phyloP scores from a whole-genome alignment of 805 yeast genomes.

The Suhomyces kilbournensis region DNA sequence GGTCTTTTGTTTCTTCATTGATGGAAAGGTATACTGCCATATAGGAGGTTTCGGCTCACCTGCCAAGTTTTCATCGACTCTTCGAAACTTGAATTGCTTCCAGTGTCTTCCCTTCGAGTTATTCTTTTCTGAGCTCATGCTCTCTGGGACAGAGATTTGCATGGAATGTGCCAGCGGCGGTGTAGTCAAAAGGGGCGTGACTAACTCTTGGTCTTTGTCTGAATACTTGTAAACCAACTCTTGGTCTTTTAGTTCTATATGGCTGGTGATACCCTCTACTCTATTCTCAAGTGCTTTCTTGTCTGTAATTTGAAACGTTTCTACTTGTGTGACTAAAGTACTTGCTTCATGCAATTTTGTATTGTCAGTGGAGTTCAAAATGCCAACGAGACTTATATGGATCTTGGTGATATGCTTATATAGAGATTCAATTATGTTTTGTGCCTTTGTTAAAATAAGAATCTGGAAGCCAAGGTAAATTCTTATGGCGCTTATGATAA shows the following conservation, averaged over 20 bases:
- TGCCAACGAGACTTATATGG: background rate
- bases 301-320: no score
- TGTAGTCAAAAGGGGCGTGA: background rate
- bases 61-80: background rate
- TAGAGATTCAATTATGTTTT: background rate
- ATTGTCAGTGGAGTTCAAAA: no score
- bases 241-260: background rate
- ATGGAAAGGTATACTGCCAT: background rate
- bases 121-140: background rate
- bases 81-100: background rate
- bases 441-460: background rate
- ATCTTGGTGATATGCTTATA: background rate
- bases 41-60: background rate
- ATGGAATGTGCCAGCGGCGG: background rate
- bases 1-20: background rate
- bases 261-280: no score
- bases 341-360: no score
- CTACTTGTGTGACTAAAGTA: no score
- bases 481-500: background rate
- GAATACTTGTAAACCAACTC: background rate
- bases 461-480: background rate
- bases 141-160: background rate
- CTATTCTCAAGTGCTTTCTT: no score
- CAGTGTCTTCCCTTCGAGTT: background rate
- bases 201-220: background rate